phyloP scores from a whole-genome alignment of 2,329 filamentous ascomycete genomes.

The Furcasterigmium furcatum region DNA sequence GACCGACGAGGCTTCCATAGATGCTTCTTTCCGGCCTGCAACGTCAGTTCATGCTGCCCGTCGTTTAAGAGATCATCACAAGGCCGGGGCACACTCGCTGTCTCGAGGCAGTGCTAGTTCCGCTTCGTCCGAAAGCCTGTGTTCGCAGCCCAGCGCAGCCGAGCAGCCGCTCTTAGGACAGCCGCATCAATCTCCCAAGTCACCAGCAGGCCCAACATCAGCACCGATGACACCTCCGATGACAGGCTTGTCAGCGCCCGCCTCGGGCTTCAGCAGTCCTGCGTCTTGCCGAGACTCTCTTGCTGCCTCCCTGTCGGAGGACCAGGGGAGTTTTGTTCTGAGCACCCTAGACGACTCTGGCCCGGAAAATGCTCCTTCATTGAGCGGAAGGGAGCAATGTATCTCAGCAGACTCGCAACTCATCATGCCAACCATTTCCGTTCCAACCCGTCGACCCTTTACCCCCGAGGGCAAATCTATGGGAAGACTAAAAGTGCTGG shows the following conservation, averaged over 20 bases:
- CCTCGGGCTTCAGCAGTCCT: constrained; percentile 42
- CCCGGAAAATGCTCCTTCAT: not conserved
- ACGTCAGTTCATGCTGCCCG: not conserved
- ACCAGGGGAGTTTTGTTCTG: constrained; percentile 22
- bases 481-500: constrained; percentile 83
- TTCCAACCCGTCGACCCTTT: constrained; percentile 86
- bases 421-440: constrained; percentile 95
- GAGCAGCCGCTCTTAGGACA: too few relatives aligned
- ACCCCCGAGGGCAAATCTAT: constrained; percentile 81
- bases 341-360: constrained; percentile 9
- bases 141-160: too few relatives aligned
- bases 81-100: not conserved
- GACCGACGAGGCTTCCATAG: constrained; percentile 35
- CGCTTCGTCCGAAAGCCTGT: too few relatives aligned
- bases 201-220: too few relatives aligned
- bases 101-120: too few relatives aligned
- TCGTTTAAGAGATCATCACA: not conserved
- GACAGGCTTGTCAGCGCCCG: constrained; percentile 12
- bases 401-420: constrained; percentile 64
- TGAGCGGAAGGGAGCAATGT: constrained; percentile 21
- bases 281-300: constrained; percentile 52
- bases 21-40: constrained; percentile 24
- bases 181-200: too few relatives aligned
- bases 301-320: constrained; percentile 42
- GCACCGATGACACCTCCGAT: too few relatives aligned